A percentile compares a stretch with the other conserved stretches of the same genome.
phyloP scores from a whole-genome alignment of 805 yeast genomes.

The Maudiozyma bulderi region DNA sequence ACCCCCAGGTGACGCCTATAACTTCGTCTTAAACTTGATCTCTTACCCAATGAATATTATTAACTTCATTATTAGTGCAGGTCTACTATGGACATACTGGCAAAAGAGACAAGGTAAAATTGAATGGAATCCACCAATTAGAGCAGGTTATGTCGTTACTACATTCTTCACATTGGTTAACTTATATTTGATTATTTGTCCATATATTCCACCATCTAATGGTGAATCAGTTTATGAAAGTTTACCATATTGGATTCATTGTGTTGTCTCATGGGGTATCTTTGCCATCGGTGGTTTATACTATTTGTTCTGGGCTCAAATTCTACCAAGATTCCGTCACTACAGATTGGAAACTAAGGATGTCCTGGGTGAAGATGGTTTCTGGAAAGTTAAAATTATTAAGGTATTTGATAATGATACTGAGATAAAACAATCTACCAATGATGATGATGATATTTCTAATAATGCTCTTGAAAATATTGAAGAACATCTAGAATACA shows the following conservation, averaged over 20 bases:
- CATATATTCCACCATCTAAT: slow-evolving; percentile 62
- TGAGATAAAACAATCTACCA: slow-evolving; percentile 4
- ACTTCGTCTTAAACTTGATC: slow-evolving; percentile 67
- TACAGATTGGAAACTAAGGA: slow-evolving; percentile 45
- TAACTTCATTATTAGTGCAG: slow-evolving; percentile 54
- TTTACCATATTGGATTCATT: slow-evolving; percentile 70
- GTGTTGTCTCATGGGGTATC: slow-evolving; percentile 75
- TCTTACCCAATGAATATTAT: slow-evolving; percentile 76
- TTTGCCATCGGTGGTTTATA: slow-evolving; percentile 56
- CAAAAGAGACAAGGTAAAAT: slow-evolving; percentile 39
- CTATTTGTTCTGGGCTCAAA: slow-evolving; percentile 54
- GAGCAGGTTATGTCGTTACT: slow-evolving; percentile 54
- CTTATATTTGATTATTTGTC: slow-evolving; percentile 61
- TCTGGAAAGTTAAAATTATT: slow-evolving; percentile 55
- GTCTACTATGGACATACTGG: slow-evolving; percentile 45
- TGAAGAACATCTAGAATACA: slow-evolving; percentile 7
- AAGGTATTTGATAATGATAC: slow-evolving; percentile 11
- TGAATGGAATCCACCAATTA: slow-evolving; percentile 65
- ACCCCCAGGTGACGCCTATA: slow-evolving; percentile 83
- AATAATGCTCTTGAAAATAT: neutral
- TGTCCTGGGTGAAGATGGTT: slow-evolving; percentile 56
- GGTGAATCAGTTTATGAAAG: slow-evolving; percentile 60
- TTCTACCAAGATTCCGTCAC: slow-evolving; percentile 47
- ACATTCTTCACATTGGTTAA: slow-evolving; percentile 57
- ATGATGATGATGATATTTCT: slow-evolving; percentile 2